A percentile compares a stretch with the other conserved stretches of the same genome.
Conservation (phyloP, 2,329 filamentous ascomycete species). For the Exophiala viscosa region DNA sequence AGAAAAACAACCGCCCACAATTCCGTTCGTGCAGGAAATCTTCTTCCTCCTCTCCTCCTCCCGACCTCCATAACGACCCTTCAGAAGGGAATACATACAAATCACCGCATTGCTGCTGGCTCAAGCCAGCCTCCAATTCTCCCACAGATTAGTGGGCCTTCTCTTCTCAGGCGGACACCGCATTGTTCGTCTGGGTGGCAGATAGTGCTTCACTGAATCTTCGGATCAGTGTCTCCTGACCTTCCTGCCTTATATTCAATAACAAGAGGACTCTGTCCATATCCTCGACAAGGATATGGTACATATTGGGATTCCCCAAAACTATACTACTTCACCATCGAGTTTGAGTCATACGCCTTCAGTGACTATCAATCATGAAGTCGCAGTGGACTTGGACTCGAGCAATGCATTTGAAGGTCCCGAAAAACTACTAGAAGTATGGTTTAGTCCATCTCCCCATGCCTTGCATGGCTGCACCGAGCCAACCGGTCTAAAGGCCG, state of each 20-base stretch:
- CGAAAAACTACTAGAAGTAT: slow-evolving; percentile 97
- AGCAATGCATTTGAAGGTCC: slow-evolving; percentile 95
- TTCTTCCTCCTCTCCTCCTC: slow-evolving; percentile 77
- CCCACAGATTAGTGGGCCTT: slow-evolving; percentile 78
- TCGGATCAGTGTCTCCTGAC: slow-evolving; percentile 29
- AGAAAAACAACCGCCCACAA: slow-evolving; percentile 67
- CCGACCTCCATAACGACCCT: slow-evolving; percentile 82
- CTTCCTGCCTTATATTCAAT: slow-evolving; percentile 11
- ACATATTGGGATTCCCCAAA: slow-evolving; percentile 71
- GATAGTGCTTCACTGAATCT: slow-evolving; percentile 83
- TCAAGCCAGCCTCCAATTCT: slow-evolving; percentile 70
- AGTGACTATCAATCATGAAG: slow-evolving; percentile 94
- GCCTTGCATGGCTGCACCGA: slow-evolving; percentile 67
- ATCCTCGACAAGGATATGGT: slow-evolving; percentile 65
- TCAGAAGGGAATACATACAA: slow-evolving; percentile 58
- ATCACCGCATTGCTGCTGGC: slow-evolving; percentile 65
- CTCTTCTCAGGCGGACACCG: slow-evolving; percentile 90
- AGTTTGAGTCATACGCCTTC: slow-evolving; percentile 74
- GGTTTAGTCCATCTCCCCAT: slow-evolving; percentile 81
- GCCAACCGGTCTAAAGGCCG: slow-evolving; percentile 77
- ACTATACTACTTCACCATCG: slow-evolving; percentile 79
- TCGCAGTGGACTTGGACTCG: slow-evolving; percentile 87
- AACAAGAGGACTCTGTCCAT: slow-evolving; percentile 20
- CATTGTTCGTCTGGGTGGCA: slow-evolving; percentile 96
- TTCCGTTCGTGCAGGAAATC: slow-evolving; percentile 80